Conservation (phyloP, 352 stramenopile species). For the Achlya hypogyna region DNA sequence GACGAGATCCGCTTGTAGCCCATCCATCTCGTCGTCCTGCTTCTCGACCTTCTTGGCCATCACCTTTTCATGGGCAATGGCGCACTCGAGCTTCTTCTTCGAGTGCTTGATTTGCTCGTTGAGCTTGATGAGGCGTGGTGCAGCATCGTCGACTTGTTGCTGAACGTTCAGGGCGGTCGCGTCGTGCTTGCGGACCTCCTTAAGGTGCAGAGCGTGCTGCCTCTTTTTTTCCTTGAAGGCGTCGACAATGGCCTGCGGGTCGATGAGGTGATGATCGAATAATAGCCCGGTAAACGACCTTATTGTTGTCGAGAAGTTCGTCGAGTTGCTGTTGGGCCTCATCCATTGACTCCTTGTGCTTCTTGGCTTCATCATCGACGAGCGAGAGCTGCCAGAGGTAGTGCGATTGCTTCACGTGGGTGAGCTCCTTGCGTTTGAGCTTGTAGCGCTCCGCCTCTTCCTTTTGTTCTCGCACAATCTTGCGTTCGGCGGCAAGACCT, state of each 20-base stretch:
- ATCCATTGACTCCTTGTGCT: slow-evolving; percentile 70
- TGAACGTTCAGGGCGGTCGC: slow-evolving; percentile 71
- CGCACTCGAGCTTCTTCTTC: slow-evolving; percentile 55
- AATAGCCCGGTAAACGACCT: not conserved
- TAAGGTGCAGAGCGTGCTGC: slow-evolving; percentile 38
- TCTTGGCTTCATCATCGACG: slow-evolving; percentile 83
- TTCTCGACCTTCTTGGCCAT: slow-evolving; percentile 74
- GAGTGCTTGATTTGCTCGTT: slow-evolving; percentile 85
- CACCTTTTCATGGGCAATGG: slow-evolving; percentile 33
- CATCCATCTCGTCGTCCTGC: slow-evolving; percentile 78
- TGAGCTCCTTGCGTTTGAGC: slow-evolving; percentile 54
- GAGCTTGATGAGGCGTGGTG: slow-evolving; percentile 67
- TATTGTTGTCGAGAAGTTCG: slow-evolving; percentile 19
- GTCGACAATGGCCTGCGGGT: slow-evolving; percentile 22
- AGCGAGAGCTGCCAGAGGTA: slow-evolving; percentile 96
- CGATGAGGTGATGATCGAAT: not conserved
- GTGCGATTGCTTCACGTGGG: slow-evolving; percentile 57
- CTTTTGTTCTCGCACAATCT: slow-evolving; percentile 92
- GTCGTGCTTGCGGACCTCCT: slow-evolving; percentile 50
- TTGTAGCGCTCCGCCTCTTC: slow-evolving; percentile 85
- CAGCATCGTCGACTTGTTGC: slow-evolving; percentile 73
- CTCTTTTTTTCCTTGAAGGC: slow-evolving; percentile 70
- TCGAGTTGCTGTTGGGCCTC: slow-evolving; percentile 44
- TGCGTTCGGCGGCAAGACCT: slow-evolving; percentile 87
- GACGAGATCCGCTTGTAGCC: slow-evolving; percentile 55